Evolutionary conservation across 2,329 filamentous ascomycete species (phyloP).

Genomic region (Chaetomium sp.): DNA sequence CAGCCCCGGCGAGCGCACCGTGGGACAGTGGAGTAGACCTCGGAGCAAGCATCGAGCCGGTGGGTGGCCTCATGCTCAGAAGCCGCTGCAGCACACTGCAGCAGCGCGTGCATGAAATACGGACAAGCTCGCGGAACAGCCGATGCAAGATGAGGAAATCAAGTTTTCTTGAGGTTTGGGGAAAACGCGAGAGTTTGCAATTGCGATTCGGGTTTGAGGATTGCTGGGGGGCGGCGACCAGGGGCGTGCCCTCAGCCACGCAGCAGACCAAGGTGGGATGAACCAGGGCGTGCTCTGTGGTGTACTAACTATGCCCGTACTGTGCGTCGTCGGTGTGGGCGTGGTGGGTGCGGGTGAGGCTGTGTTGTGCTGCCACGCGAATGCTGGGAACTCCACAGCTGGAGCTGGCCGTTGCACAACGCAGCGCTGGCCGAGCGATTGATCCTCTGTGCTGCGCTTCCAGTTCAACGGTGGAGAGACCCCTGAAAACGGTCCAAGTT

Average conservation of each 20-base stretch:
- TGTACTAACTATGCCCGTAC: background rate
- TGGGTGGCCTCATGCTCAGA: constrained; percentile 12
- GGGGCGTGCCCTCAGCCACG: constrained; percentile 12
- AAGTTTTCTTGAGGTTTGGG: background rate
- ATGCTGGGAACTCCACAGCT: too few species aligned
- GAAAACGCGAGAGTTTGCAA: constrained; percentile 6
- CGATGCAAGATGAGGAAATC: constrained; percentile 1
- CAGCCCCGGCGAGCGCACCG: constrained; percentile 31
- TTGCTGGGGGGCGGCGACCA: background rate
- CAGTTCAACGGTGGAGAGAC: too few species aligned
- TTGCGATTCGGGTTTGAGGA: background rate
- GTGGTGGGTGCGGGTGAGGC: too few species aligned
- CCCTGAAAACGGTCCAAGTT: too few species aligned
- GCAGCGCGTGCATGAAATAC: constrained; percentile 8
- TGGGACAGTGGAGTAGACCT: constrained; percentile 23
- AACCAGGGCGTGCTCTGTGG: background rate
- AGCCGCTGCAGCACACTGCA: constrained; percentile 10
- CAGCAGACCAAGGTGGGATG: background rate
- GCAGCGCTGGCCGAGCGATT: too few species aligned
- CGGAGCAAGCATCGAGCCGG: constrained; percentile 21
- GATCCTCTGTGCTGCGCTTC: too few species aligned
- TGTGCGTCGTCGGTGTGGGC: too few species aligned
- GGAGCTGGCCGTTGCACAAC: too few species aligned
- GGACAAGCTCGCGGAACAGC: background rate
- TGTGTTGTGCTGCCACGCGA: too few species aligned